phyloP scores from a whole-genome alignment of 2,329 filamentous ascomycete species.

The Curvularia sp. region DNA sequence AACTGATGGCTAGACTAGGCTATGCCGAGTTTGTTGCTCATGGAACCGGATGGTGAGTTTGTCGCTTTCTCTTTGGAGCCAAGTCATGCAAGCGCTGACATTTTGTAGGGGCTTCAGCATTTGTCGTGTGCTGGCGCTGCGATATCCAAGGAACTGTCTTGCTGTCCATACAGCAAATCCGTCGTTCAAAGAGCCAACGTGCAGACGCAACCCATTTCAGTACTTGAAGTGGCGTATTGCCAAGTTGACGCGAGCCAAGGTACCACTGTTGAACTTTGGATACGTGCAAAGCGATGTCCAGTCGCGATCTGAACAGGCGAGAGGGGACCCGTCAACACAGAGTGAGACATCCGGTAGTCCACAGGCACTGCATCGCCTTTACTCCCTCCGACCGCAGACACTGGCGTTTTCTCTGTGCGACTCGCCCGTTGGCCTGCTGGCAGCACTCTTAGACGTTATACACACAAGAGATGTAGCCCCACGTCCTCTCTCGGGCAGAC shows the following conservation, averaged over 20 bases:
- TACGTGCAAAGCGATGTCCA: conserved; percentile 63
- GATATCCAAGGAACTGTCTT: conserved; percentile 60
- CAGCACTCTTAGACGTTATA: conserved; percentile 43
- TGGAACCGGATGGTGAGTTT: conserved; percentile 59
- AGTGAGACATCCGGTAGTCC: conserved; percentile 2
- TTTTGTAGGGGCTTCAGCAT: conserved; percentile 53
- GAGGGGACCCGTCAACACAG: not conserved
- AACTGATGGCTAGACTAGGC: conserved; percentile 66
- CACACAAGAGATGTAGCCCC: conserved; percentile 30
- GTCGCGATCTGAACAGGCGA: not conserved
- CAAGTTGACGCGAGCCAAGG: conserved; percentile 45
- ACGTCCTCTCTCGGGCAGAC: conserved; percentile 27
- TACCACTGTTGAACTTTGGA: conserved; percentile 62
- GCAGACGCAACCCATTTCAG: conserved; percentile 54
- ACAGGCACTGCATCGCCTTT: conserved; percentile 34
- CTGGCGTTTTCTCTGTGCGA: conserved; percentile 50
- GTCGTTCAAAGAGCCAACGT: conserved; percentile 59
- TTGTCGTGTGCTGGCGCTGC: conserved; percentile 57
- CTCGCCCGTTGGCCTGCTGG: conserved; percentile 48
- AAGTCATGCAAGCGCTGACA: not conserved
- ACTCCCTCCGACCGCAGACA: conserved; percentile 47
- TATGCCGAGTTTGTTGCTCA: conserved; percentile 67
- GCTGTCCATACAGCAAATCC: conserved; percentile 69
- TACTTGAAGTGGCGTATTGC: conserved; percentile 67
- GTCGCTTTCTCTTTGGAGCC: not conserved